These are phyloP conservation scores for Aulographum hederae DNA, from an alignment of 2,329 filamentous ascomycete genomes.

Conservation along the genomic window DNA sequence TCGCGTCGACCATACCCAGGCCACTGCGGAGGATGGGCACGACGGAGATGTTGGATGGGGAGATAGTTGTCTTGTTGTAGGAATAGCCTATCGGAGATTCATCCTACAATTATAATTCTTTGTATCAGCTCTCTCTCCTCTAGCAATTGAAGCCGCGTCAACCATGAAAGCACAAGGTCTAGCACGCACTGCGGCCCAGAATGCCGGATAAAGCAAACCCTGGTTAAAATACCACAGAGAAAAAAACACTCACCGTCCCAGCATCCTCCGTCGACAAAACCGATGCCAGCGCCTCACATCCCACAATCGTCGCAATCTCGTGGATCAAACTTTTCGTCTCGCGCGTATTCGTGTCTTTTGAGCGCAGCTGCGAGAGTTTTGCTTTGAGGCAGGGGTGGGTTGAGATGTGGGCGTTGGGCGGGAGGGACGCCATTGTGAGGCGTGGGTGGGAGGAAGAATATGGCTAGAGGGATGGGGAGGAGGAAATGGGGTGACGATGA, in stretches of 20 bases:
- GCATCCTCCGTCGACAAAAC: constrained; percentile 38
- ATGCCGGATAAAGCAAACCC: not conserved
- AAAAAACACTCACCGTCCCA: constrained; percentile 39
- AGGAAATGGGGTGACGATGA: not conserved
- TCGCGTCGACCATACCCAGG: constrained; percentile 74
- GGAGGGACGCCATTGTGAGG: constrained; percentile 19
- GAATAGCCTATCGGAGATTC: constrained; percentile 60
- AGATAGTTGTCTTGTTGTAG: constrained; percentile 47
- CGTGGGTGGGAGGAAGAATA: too few species aligned
- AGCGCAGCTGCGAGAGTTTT: constrained; percentile 82
- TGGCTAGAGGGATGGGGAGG: too few species aligned
- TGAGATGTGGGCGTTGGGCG: constrained; percentile 53
- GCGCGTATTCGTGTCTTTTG: constrained; percentile 45
- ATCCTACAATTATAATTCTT: constrained; percentile 35
- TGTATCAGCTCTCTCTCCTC: too few species aligned
- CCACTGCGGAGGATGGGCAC: constrained; percentile 89
- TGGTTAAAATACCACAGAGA: constrained; percentile 1
- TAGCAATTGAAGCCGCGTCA: too few species aligned
- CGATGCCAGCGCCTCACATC: constrained; percentile 58
- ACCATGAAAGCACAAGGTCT: constrained; percentile 3
- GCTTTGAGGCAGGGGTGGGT: constrained; percentile 69
- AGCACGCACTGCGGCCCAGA: constrained; percentile 1
- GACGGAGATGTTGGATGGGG: constrained; percentile 53
- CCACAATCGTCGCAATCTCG: constrained; percentile 70
- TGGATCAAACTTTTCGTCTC: constrained; percentile 71